Conservation (phyloP, 371 early-diverging fungal genomes). For the Mortierella sp. region DNA sequence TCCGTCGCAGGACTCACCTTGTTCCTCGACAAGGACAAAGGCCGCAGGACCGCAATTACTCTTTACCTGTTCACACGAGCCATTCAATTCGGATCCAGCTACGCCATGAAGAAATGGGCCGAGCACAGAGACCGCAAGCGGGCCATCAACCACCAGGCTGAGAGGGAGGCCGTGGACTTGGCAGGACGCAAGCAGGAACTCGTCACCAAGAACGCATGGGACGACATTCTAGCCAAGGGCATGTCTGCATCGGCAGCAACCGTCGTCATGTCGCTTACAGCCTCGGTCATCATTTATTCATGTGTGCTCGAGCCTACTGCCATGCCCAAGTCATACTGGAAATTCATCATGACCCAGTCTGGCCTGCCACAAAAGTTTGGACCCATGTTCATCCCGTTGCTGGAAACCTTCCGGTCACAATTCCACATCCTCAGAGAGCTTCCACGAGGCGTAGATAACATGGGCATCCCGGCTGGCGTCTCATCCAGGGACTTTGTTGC, state of each 20-base stretch:
- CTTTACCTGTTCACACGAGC: conserved; percentile 83
- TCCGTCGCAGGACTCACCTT: conserved; percentile 78
- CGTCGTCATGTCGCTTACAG: conserved; percentile 74
- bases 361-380: conserved; percentile 66
- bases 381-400: conserved; percentile 62
- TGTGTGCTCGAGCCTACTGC: conserved; percentile 72
- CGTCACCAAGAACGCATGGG: conserved; percentile 52
- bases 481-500: conserved; percentile 63
- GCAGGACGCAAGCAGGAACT: conserved; percentile 21
- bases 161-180: conserved; percentile 20
- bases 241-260: conserved; percentile 66
- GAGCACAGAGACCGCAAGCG: conserved; percentile 52
- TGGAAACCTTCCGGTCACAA: conserved; percentile 53
- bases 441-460: conserved; percentile 44
- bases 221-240: conserved; percentile 64
- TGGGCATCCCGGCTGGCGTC: conserved; percentile 58
- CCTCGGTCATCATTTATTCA: conserved; percentile 70
- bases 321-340: conserved; percentile 70
- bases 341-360: conserved; percentile 73
- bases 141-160: conserved; percentile 21
- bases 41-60: conserved; percentile 79
- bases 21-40: conserved; percentile 74
- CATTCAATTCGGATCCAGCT: conserved; percentile 76
- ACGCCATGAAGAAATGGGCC: conserved; percentile 74
- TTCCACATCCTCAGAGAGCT: conserved; percentile 54